phyloP scores from a whole-genome alignment of 768 basidiomycete genomes.

The Hebeloma cylindrosporum region DNA sequence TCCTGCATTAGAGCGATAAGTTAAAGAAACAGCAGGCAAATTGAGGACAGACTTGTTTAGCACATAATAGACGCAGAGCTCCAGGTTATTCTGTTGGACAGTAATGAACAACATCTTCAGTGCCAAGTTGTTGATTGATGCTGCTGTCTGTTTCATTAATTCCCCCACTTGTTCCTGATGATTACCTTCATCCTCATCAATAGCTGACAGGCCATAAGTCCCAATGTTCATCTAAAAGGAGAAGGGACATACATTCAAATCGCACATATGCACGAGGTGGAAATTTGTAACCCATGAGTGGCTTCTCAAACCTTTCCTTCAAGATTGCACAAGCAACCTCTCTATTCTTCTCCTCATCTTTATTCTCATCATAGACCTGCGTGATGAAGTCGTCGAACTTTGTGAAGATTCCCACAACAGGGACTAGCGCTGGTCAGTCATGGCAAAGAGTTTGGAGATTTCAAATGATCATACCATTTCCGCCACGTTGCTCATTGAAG shows the following conservation, averaged over 20 bases:
- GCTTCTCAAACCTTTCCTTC: slow-evolving; percentile 15
- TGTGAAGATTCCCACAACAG: slow-evolving; percentile 38
- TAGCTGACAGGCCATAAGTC: slow-evolving; percentile 15
- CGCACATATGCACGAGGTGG: slow-evolving; percentile 18
- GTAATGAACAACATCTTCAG: slow-evolving; percentile 23
- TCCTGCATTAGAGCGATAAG: too few relatives aligned
- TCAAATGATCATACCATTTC: slow-evolving; percentile 23
- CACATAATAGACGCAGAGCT: slow-evolving; percentile 16
- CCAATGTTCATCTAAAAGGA: background rate
- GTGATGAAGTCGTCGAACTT: slow-evolving; percentile 34
- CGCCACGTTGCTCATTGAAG: slow-evolving; percentile 26
- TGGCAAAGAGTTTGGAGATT: background rate
- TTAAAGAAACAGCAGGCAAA: too few relatives aligned
- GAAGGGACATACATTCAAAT: slow-evolving; percentile 15
- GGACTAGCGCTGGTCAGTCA: slow-evolving; percentile 26
- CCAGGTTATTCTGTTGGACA: slow-evolving; percentile 26
- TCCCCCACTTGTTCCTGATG: slow-evolving; percentile 12
- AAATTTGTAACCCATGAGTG: slow-evolving; percentile 13
- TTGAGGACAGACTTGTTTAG: slow-evolving; percentile 11
- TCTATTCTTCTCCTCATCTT: slow-evolving; percentile 10
- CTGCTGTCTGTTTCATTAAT: slow-evolving; percentile 20
- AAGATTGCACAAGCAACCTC: slow-evolving; percentile 14
- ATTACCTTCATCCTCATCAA: slow-evolving; percentile 14
- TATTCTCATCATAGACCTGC: slow-evolving; percentile 18
- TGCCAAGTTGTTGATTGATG: slow-evolving; percentile 15